Evolutionary conservation across 805 yeast species (phyloP), one percentile per base, ranked within the genome.

Genomic region (Torulaspora maleeae): DNA sequence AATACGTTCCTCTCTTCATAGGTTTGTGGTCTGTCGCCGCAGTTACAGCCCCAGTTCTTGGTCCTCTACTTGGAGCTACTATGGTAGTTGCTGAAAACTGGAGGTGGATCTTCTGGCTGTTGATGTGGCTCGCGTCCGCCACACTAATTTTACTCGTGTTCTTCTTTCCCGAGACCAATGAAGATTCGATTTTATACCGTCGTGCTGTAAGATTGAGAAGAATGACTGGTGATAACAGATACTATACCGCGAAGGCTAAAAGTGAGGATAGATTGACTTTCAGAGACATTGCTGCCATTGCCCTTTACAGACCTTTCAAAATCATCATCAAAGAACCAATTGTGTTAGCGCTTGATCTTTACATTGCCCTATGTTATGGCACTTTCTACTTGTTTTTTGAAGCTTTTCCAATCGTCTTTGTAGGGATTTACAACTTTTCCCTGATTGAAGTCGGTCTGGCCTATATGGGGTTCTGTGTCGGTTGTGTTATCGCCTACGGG

Each of bases 391-490:
- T 78, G 17, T 80, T 77, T 69, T 77, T 80, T 53, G 85, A 81
- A 60, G 79, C 78, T 4, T 78, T 77, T 63, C 86, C 86, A 8
- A 66, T 79, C 29, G 79, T 77, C 2, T 81, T 74, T 49, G 44
- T 49, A 7, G 75, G 69, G 2, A 55, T 68, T 17, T 69, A 77
- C 51, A 56, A 68, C 27, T 80, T 80, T 60, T 70, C 76, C 3
- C 54, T 69, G 19, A 68, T 78, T 27, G 77, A 74, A 43, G 49
- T 61, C 25, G 80, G 83, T 15, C 61, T 69, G 2, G 61, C 81
- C 0, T 81, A 70, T 60, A 37, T 76, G 33, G 68, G 77, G 12
- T 61, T 75, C 30, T 54, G 71, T 40, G 67, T 76, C 28, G 85
- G 86, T 28, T 65, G 71, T 28, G 16, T 59, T 3, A 19, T 73